Conservation (phyloP, 805 yeast genomes). For the Saccharomyces eubayanus region DNA sequence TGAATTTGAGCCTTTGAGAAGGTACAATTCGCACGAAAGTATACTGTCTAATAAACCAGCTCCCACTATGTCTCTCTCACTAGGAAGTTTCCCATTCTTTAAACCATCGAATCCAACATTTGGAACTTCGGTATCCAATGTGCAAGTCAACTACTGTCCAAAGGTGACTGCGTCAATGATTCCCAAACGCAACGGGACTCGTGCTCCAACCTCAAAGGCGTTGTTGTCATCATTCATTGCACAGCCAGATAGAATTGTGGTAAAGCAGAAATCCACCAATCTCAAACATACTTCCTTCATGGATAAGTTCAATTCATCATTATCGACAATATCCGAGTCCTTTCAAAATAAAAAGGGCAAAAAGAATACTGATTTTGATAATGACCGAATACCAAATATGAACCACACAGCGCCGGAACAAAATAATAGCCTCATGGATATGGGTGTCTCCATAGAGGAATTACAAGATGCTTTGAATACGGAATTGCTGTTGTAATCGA, state of each 20-base stretch:
- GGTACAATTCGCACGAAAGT: slow-evolving; percentile 30
- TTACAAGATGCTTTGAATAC: slow-evolving; percentile 27
- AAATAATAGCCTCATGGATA: slow-evolving; percentile 5
- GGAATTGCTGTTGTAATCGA: slow-evolving; percentile 13
- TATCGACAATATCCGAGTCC: not conserved
- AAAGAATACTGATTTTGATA: not conserved
- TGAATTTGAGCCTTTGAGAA: slow-evolving; percentile 17
- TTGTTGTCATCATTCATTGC: not conserved
- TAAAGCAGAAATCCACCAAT: not conserved
- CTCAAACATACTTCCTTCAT: not conserved
- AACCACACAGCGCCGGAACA: not conserved
- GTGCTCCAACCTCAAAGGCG: not conserved
- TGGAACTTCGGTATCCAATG: not conserved
- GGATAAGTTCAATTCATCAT: not conserved
- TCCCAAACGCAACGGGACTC: not conserved
- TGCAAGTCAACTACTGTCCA: not conserved
- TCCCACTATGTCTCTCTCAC: not conserved
- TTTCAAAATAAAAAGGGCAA: not conserved
- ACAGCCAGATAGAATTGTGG: not conserved
- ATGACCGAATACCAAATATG: not conserved
- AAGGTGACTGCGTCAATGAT: not conserved
- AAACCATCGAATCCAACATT: not conserved
- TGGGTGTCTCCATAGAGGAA: slow-evolving; percentile 19
- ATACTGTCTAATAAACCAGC: slow-evolving; percentile 14
- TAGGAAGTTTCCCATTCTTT: not conserved